Base-by-base conservation (phyloP, 2,329 filamentous ascomycete species). In the Didymellaceae sp. region DNA sequence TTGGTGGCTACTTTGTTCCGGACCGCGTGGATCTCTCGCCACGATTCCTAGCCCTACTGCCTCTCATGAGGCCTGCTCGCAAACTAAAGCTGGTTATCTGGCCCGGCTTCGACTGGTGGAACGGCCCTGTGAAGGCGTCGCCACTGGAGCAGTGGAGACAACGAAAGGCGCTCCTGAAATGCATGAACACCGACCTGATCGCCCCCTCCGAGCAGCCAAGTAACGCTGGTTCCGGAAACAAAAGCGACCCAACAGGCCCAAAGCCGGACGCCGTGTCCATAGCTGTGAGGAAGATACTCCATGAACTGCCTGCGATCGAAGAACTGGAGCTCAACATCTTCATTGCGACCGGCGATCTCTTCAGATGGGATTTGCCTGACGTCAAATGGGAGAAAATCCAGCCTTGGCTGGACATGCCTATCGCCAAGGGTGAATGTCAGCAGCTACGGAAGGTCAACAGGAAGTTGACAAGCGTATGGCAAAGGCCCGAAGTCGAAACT, bases 281-380 rank as follows among this genome's bases (percentile, higher is more conserved):
- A 21, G 59, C 65, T 21, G 52, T 70, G 13, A 46, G 47, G 6
- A 54, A 55, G n/a, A 21, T 71, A 1, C 33, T 70, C 1, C 43
- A 59, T 13, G 51, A 62, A 14, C 46, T 70, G 7, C 65, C 65
- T 16, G 24, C 55, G 3, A 47, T 70, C 17, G 60, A 68, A 39
- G 62, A 71, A 24, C 48, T 70, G 1, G 30, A 44, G 1, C 42
- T 70, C 21, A 53, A 61, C 24, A 37, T 69, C 2, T 43, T 70
- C 6, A 58, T 67, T 20, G 52, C 61, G 26, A 58, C 52, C 11
- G 35, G 50, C 8, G 61, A 65, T 1, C 55, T 58, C 4, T 59
- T 42, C 18, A 57, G 59, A 21, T 69, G 65, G 66, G 61, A 68
- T 42, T 25, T 70, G n/a, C 65, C 65, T 1, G 61, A 67, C 20